Evolutionary conservation across 2,329 filamentous ascomycete genomes (phyloP).

Genomic region (Coniochaeta pulveracea): DNA sequence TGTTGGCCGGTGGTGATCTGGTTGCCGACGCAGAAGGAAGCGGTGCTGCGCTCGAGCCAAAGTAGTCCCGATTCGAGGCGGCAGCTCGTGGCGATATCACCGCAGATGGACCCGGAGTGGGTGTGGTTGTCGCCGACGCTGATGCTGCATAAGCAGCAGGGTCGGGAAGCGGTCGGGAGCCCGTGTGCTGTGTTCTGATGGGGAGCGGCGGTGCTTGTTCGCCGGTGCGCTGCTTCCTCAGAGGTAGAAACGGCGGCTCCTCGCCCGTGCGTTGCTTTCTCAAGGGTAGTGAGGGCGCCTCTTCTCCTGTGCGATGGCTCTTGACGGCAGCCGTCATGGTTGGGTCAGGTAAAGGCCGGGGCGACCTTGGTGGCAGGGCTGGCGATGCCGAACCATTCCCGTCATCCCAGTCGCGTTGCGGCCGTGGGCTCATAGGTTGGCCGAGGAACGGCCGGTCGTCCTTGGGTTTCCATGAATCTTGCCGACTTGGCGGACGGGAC

Average conservation of each 20-base stretch:
- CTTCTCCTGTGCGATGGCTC: too few relatives aligned
- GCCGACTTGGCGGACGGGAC: conserved; percentile 34
- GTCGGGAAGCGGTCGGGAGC: conserved; percentile 30
- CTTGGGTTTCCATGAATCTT: conserved; percentile 48
- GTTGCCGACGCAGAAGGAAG: too few relatives aligned
- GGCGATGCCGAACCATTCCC: conserved; percentile 12
- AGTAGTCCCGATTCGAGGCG: too few relatives aligned
- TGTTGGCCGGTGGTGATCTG: conserved; percentile 11
- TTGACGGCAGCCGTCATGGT: conserved; percentile 14
- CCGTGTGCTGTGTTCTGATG: conserved; percentile 16
- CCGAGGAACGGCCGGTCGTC: conserved; percentile 52
- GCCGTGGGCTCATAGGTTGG: conserved; percentile 19
- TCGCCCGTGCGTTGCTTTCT: conserved; percentile 20
- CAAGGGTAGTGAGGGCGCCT: conserved; percentile 13
- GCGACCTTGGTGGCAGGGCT: conserved; percentile 17
- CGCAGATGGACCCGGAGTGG: conserved; percentile 4
- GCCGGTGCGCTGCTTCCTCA: conserved; percentile 16
- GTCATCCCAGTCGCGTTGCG: conserved; percentile 14
- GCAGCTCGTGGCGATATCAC: background rate
- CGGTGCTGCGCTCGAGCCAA: too few relatives aligned
- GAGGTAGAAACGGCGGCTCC: conserved; percentile 9
- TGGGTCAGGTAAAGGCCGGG: conserved; percentile 30
- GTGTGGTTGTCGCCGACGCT: too few relatives aligned
- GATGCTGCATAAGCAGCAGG: conserved; percentile 18
- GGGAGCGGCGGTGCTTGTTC: conserved; percentile 10